Evolutionary conservation across 768 basidiomycete species (phyloP), one percentile per base, ranked within the genome.

Genomic region (Boletus reticulatus): DNA sequence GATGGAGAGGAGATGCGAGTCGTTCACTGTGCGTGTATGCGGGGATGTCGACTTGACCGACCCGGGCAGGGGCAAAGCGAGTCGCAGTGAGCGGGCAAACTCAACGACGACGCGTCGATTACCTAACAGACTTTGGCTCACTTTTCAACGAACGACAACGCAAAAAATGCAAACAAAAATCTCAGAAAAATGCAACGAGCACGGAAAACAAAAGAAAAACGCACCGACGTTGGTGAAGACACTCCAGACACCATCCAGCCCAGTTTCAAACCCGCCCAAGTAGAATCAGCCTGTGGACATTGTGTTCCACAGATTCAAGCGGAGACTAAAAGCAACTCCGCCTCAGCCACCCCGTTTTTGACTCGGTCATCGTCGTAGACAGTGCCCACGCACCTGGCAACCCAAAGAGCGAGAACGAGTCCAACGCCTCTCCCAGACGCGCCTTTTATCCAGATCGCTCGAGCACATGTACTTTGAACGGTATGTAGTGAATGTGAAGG

Each of bases 101-200:
- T 32, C 48, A 61, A 54, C 53, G 47, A 53, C 66, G 57, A 70
- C 67, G 67, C 67, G 68, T 70, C 66, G 67, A 63, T 69, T 70
- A 69, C 63, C 62, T 69, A 69, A 69, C 57, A 10, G 43, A 17
- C 48, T 37, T 17, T 6, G 20, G n/a, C 34, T 8, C 29, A 19
- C 24, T 59, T 68, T 67, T 67, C 65, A 69, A 67, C 53, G 44
- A 50, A 64, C 67, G 67, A 69, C 64, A 24, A n/a, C 34, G 5
- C 52, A 6, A 19, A 27, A 53, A 58, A 58, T 55, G 43, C 10
- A 1, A 4, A 36, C 19, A 5, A 55, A 62, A 65, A 59, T 19
- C n/a, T 22, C 8, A 20, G 27, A 29, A 57, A 54, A 44, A 46
- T 19, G 4, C 16, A 50, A 22, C 42, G 39, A 31, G 20, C 27